Evolutionary conservation across 257 asterid species (phyloP).

Genomic region (Mentha longifolia): DNA sequence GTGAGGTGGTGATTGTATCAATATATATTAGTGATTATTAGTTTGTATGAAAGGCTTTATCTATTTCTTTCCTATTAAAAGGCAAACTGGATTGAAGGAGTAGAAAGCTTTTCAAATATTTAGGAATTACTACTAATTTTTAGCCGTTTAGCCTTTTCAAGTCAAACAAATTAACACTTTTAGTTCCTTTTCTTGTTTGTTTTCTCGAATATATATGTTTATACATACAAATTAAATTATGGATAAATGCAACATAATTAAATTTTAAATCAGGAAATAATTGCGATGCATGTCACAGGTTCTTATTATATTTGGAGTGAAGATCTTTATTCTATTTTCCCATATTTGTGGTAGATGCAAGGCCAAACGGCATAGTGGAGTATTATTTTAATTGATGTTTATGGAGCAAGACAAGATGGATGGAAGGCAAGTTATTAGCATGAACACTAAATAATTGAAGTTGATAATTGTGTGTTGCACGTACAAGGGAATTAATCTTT

Average conservation of each 20-base stretch:
- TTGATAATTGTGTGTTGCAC: slow-evolving; percentile 36
- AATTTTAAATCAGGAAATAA: not conserved
- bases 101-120: not conserved
- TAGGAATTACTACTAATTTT: not conserved
- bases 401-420: not conserved
- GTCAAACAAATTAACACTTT: slow-evolving; percentile 8
- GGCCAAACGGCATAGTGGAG: no score
- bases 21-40: slow-evolving; percentile 33
- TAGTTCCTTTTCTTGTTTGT: not conserved
- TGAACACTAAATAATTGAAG: slow-evolving; percentile 34
- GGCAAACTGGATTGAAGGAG: slow-evolving; percentile 28
- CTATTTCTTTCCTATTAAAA: slow-evolving; percentile 20
- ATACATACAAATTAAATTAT: not conserved
- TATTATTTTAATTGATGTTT: not conserved
- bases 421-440: slow-evolving; percentile 40
- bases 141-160: not conserved
- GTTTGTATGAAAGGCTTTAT: slow-evolving; percentile 1
- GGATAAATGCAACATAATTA: no score
- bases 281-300: not conserved
- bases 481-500: slow-evolving; percentile 12
- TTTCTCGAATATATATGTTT: not conserved
- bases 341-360: not conserved
- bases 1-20: slow-evolving; percentile 44
- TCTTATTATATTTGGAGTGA: not conserved
- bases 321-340: not conserved